Percentiles rank a stretch among this genome's conserved stretches.
phyloP scores from a whole-genome alignment of 192 early-diverging fungal genomes.

The Coemansia sp. region DNA sequence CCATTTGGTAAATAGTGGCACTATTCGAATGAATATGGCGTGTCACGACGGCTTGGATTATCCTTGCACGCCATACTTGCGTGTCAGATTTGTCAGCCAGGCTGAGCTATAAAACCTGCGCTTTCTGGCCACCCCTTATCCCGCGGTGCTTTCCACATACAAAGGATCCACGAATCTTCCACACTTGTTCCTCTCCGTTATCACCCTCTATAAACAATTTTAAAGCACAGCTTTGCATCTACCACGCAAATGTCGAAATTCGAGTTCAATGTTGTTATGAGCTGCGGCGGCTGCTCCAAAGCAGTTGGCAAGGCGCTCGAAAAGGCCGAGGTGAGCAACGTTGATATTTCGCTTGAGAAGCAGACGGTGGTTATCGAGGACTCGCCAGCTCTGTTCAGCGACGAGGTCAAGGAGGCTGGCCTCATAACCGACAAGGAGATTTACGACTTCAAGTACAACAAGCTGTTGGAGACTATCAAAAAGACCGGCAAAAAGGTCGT shows the following conservation, averaged over 20 bases:
- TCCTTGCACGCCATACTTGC: not conserved
- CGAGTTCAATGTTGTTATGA: constrained; percentile 15
- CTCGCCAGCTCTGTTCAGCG: not conserved
- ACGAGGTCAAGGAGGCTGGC: not conserved
- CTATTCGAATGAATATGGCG: not conserved
- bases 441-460: constrained; percentile 8
- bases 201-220: not conserved
- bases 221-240: not conserved
- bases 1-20: not conserved
- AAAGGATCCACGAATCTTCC: constrained; percentile 2
- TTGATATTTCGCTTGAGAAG: not conserved
- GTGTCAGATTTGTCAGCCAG: not conserved
- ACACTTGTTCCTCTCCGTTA: not conserved
- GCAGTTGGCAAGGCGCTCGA: constrained; percentile 20
- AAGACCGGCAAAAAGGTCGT: constrained; percentile 15
- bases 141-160: not conserved
- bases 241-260: constrained; percentile 1
- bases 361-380: not conserved
- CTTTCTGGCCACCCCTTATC: not conserved
- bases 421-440: not conserved
- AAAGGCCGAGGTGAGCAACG: not conserved
- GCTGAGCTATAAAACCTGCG: not conserved
- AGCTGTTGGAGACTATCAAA: constrained; percentile 1
- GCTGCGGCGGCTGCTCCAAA: constrained; percentile 24
- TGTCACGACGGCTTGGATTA: not conserved